Percentiles rank a stretch among this genome's conserved stretches.
Conservation (phyloP, 2,329 filamentous ascomycete genomes). For the Colletotrichum musicola region DNA sequence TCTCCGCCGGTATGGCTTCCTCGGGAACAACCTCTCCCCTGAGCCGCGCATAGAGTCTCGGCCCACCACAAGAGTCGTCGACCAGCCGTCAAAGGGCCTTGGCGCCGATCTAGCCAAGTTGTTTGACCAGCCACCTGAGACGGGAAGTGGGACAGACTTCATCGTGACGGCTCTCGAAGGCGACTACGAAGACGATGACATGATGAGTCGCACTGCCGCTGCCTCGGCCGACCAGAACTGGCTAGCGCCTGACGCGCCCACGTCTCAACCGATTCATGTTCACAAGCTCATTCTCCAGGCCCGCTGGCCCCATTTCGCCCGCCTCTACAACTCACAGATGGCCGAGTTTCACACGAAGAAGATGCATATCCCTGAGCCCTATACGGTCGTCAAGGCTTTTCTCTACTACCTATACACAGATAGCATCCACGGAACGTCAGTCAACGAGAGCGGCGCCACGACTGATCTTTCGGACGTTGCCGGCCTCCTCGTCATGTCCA, state of each 20-base stretch:
- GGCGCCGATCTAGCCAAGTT: constrained; percentile 87
- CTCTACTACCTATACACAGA: constrained; percentile 98
- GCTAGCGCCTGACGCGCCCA: constrained; percentile 72
- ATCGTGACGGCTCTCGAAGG: constrained; percentile 89
- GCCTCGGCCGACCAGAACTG: constrained; percentile 62
- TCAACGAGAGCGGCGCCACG: constrained; percentile 77
- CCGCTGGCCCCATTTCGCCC: constrained; percentile 95
- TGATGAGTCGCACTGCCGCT: constrained; percentile 62
- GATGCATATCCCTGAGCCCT: constrained; percentile 98
- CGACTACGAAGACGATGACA: constrained; percentile 77
- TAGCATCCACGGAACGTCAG: constrained; percentile 74
- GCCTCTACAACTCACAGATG: constrained; percentile 95
- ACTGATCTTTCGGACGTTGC: constrained; percentile 86
- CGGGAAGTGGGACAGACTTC: constrained; percentile 90
- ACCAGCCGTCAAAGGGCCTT: constrained; percentile 75
- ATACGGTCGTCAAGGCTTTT: constrained; percentile 93
- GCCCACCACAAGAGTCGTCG: constrained; percentile 61
- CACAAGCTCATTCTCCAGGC: constrained; percentile 95
- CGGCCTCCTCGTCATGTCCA: constrained; percentile 95
- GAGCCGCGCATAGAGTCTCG: constrained; percentile 65
- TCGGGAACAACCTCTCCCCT: constrained; percentile 80
- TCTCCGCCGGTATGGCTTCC: constrained; percentile 88
- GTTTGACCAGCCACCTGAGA: constrained; percentile 88
- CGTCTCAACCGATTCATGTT: constrained; percentile 89
- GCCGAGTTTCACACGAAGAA: constrained; percentile 96